Base-by-base conservation (phyloP, 345 rosid species). In the Aurinia saxatilis region DNA sequence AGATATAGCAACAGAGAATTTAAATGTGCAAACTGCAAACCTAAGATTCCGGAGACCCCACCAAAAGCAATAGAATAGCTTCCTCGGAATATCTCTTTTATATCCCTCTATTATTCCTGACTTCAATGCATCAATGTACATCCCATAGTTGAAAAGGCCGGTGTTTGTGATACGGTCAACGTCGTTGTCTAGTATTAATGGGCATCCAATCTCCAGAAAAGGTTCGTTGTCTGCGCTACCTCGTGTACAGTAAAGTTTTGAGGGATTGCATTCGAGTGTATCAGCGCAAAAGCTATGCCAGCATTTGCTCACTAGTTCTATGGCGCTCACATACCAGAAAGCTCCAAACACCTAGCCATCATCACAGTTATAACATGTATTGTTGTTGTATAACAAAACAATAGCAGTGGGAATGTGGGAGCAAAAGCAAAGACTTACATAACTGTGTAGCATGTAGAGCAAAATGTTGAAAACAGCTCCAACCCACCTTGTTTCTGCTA, bases 291-390 rank as follows among this genome's bases (percentile, higher is more conserved):
- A 40, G 0, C 40, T 33, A 39, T 23, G 55, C 75, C 71, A 71
- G 2, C 75, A 71, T 57, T 0, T 31, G 14, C 12, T 3, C 40
- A 40, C 25, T 31, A 13, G 47, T 50, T 71, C 66, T 10, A 65
- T 29, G 10, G 71, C 38, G 23, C 10, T 11, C 71, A 71, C 11
- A 35, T 71, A 71, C 75, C 75, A 71, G 14, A 65, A 40, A 11
- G 71, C 70, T 11, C 75, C 75, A 48, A 65, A 5, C 46, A 33
- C 75, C 75, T 71, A 54, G 11, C 56, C 63, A 46, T 50, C 19
- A 29, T 27, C 17, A 50, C 3, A 23, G 27, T 0, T 47, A n/a
- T n/a, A n/a, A n/a, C n/a, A n/a, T n/a, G n/a, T n/a, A n/a, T n/a
- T n/a, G n/a, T n/a, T n/a, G n/a, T n/a, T n/a, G n/a, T n/a, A n/a